Percentiles rank a stretch among this genome's conserved stretches.
phyloP scores from a whole-genome alignment of 2,329 filamentous ascomycete genomes.

The Metarhizium rileyi region DNA sequence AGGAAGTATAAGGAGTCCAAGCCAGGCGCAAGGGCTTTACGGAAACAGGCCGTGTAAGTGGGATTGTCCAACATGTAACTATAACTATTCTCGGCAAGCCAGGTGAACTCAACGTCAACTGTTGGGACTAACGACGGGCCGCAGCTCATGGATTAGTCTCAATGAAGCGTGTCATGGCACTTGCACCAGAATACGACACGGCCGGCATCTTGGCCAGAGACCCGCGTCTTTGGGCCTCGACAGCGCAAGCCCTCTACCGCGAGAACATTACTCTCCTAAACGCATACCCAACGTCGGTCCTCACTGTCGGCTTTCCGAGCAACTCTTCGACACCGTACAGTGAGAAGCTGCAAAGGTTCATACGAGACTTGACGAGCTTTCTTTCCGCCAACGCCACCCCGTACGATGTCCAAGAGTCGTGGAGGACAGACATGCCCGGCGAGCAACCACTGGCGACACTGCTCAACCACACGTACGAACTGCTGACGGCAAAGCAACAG shows the following conservation, averaged over 20 bases:
- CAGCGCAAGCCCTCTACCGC: conserved; percentile 20
- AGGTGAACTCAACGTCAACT: no score
- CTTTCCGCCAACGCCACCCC: neutral
- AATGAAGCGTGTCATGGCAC: conserved; percentile 29
- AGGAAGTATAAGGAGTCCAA: conserved; percentile 35
- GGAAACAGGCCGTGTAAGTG: conserved; percentile 31
- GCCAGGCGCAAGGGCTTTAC: conserved; percentile 32
- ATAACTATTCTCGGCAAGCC: no score
- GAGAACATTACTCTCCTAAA: conserved; percentile 22
- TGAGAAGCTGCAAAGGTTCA: neutral
- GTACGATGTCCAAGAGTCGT: conserved; percentile 1
- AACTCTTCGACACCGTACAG: conserved; percentile 8
- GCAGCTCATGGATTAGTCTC: conserved; percentile 25
- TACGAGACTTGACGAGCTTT: neutral
- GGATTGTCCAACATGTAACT: conserved; percentile 5
- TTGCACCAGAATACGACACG: conserved; percentile 32
- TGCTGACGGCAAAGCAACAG: conserved; percentile 27
- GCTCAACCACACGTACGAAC: conserved; percentile 25
- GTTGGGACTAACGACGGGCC: neutral
- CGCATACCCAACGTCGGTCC: conserved; percentile 20
- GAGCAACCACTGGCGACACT: conserved; percentile 13
- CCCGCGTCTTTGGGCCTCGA: conserved; percentile 22
- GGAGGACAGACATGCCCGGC: neutral
- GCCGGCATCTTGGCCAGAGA: conserved; percentile 31
- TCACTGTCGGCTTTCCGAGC: conserved; percentile 19